phyloP scores from a whole-genome alignment of 1,284 basidiomycete species.

The Austropuccinia psidii region DNA sequence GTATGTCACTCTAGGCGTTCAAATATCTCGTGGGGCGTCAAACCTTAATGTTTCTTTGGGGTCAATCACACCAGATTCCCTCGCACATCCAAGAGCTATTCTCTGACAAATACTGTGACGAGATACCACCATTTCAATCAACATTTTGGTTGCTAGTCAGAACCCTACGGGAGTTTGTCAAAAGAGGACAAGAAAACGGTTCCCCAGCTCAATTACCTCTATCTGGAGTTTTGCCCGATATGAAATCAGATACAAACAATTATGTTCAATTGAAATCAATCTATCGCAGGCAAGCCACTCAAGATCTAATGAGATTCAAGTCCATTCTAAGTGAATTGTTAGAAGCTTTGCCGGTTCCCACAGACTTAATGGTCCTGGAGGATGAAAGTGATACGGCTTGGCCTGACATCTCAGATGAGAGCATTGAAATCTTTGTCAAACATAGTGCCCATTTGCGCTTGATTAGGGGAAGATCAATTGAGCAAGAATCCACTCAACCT shows the following conservation, averaged over 20 bases:
- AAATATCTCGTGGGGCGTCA: not conserved
- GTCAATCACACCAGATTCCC: constrained; percentile 60
- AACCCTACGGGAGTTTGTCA: constrained; percentile 61
- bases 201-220: constrained; percentile 55
- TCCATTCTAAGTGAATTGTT: constrained; percentile 44
- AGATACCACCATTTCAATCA: constrained; percentile 49
- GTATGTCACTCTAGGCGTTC: constrained; percentile 58
- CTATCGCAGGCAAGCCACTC: constrained; percentile 63
- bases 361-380: constrained; percentile 40
- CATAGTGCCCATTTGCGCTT: constrained; percentile 76
- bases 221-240: constrained; percentile 73
- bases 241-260: constrained; percentile 79
- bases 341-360: not conserved
- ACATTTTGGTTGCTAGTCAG: constrained; percentile 81
- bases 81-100: constrained; percentile 61
- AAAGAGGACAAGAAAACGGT: constrained; percentile 49
- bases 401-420: constrained; percentile 50
- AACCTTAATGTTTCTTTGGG: not conserved
- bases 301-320: constrained; percentile 59
- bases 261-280: constrained; percentile 73
- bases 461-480: constrained; percentile 64
- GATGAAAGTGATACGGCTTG: constrained; percentile 43
- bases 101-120: constrained; percentile 55
- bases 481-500: constrained; percentile 52
- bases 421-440: constrained; percentile 76